Percentiles rank a stretch among this genome's conserved stretches.
These are phyloP conservation scores for Rutstroemia sydowiana DNA, from an alignment of 2,329 filamentous ascomycete species.

Conservation along the genomic window DNA sequence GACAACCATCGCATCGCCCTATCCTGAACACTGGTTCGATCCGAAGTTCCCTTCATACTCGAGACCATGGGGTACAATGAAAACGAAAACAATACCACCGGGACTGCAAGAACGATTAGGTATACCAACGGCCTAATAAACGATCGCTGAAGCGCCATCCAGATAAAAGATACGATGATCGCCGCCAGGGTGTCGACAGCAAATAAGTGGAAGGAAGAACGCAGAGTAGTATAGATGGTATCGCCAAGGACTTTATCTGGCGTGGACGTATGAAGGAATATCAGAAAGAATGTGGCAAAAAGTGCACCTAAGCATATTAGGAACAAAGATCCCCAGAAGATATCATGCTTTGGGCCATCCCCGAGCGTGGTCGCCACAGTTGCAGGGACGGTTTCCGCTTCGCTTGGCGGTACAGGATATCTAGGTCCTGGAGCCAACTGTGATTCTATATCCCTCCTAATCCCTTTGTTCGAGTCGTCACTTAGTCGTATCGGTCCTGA, in stretches of 20 bases:
- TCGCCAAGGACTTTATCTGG: conserved; percentile 71
- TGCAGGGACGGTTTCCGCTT: conserved; percentile 41
- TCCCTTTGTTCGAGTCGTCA: conserved; percentile 17
- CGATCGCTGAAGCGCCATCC: conserved; percentile 81
- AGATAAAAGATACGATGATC: conserved; percentile 77
- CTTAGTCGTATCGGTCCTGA: conserved; percentile 27
- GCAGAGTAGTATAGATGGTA: conserved; percentile 86
- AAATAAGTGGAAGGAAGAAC: conserved; percentile 80
- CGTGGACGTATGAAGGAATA: conserved; percentile 79
- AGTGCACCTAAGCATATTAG: conserved; percentile 77
- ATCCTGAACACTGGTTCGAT: conserved; percentile 78
- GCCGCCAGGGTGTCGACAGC: conserved; percentile 89
- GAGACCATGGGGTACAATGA: conserved; percentile 86
- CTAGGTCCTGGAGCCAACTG: conserved; percentile 11
- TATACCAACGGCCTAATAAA: conserved; percentile 82
- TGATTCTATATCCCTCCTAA: conserved; percentile 21
- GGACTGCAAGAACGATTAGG: conserved; percentile 74
- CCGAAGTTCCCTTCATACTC: conserved; percentile 71
- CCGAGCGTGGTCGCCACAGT: conserved; percentile 51
- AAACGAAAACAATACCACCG: conserved; percentile 79
- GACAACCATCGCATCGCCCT: conserved; percentile 82
- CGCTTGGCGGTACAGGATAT: conserved; percentile 25
- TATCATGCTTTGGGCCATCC: conserved; percentile 74
- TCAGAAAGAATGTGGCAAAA: conserved; percentile 80
- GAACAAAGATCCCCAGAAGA: conserved; percentile 88